Conservation (phyloP, 2,329 filamentous ascomycete species). For the Rhinocladiella mackenziei region DNA sequence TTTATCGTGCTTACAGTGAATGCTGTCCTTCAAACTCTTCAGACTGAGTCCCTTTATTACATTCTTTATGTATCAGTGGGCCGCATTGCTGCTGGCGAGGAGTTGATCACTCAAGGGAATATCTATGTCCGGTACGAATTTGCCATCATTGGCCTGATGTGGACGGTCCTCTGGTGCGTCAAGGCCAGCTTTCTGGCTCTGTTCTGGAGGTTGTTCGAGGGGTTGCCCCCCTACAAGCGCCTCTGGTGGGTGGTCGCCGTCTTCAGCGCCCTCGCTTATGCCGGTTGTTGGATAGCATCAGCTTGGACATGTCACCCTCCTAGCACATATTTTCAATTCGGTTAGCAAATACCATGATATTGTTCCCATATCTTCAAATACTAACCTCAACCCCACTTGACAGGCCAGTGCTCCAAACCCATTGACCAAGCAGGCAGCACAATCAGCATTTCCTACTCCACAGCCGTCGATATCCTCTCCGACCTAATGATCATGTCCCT, state of each 20-base stretch:
- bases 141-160: constrained; percentile 30
- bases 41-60: constrained; percentile 4
- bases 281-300: constrained; percentile 4
- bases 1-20: constrained; percentile 7
- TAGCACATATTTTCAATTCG: constrained; percentile 8
- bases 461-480: constrained; percentile 14
- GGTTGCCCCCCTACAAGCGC: constrained; percentile 34
- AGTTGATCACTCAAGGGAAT: neutral
- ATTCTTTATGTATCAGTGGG: constrained; percentile 1
- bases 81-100: neutral
- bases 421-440: constrained; percentile 4
- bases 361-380: neutral
- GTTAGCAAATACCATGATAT: neutral
- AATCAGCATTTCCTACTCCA: constrained; percentile 12
- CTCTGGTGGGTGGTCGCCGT: constrained; percentile 38
- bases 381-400: neutral
- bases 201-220: constrained; percentile 38
- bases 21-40: constrained; percentile 3
- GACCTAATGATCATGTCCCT: constrained; percentile 16
- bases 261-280: constrained; percentile 33
- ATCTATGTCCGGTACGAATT: constrained; percentile 3
- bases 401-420: constrained; percentile 6
- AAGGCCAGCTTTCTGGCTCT: constrained; percentile 40
- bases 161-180: constrained; percentile 39
- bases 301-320: constrained; percentile 7